Evolutionary conservation across 2,329 filamentous ascomycete genomes (phyloP), one percentile per base, ranked within the genome.

Genomic region (Pleurostoma richardsiae): DNA sequence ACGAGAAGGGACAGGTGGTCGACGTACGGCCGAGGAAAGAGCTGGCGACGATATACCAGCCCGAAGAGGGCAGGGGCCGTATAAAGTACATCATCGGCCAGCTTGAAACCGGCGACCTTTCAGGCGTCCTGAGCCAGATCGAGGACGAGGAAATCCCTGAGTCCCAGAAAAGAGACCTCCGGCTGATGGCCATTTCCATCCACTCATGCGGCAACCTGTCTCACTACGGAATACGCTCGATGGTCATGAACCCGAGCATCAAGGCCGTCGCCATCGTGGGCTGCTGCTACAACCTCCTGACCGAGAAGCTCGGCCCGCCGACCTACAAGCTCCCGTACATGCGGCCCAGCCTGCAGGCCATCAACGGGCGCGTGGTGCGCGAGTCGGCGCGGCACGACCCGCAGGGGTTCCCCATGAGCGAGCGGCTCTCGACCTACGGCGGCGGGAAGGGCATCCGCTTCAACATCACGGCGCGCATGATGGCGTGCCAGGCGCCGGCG

Each of bases 161-260:
- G 40, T 47, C 54, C 5, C 50, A 62, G 42, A 59, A 66, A 48
- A 54, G 63, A 19, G 66, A 73, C 10, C 70, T 74, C 50, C 70
- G 69, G 7, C 73, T 95, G 36, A 90, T 96, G 85, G 88, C 92
- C 11, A 85, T 97, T 30, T 97, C 94, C 0, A 88, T 99, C 19
- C 94, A 99, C 65, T 97, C 92, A 1, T 99, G 94, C 62, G 94
- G 94, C 29, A 97, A 99, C 56, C 82, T 99, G n/a, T 87, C 95
- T 1, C 94, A 99, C 65, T 91, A 95, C 61, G 94, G 88, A 7
- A 85, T 99, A 48, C 84, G 89, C 10, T 95, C 92, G 1, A 78
- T 99, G 26, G 69, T 91, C 2, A 70, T 95, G 48, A 97, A 96
- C 61, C 85, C 87, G 0, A 80, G 83, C 4, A 91, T 97, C 46